Percentiles rank a stretch among this genome's conserved stretches.
These are phyloP conservation scores for Xylaria multiplex DNA, from an alignment of 2,329 filamentous ascomycete genomes.

Conservation along the genomic window DNA sequence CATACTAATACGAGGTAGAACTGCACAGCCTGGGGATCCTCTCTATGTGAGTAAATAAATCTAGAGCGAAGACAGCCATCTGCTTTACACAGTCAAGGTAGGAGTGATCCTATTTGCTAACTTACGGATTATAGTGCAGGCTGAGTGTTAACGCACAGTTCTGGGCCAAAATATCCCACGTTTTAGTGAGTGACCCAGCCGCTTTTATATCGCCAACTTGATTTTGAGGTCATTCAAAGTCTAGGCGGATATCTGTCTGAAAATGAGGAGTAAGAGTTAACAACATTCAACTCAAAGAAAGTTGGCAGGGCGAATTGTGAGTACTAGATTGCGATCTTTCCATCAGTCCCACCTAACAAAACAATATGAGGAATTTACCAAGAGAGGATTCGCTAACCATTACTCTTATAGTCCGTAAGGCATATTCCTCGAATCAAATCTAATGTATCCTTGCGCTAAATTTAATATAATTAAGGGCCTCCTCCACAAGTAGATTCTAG, in stretches of 20 bases:
- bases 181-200: constrained; percentile 31
- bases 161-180: constrained; percentile 60
- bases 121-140: constrained; percentile 61
- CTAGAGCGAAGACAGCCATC: not conserved
- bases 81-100: not conserved
- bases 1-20: constrained; percentile 50
- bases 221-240: not conserved
- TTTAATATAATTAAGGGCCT: constrained; percentile 55
- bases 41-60: constrained; percentile 66
- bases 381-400: not conserved
- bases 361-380: not conserved
- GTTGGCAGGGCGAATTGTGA: constrained; percentile 88
- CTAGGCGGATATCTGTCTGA: not conserved
- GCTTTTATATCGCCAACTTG: not conserved
- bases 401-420: constrained; percentile 61
- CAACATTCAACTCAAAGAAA: constrained; percentile 59
- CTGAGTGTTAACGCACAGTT: constrained; percentile 94
- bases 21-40: constrained; percentile 86
- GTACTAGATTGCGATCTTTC: not conserved
- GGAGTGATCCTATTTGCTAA: constrained; percentile 17
- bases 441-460: no score
- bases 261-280: constrained; percentile 11
- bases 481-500: constrained; percentile 88
- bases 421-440: no score
- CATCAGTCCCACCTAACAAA: not conserved